A percentile compares a stretch with the other conserved stretches of the same genome.
phyloP scores from a whole-genome alignment of 371 early-diverging fungal species.

The Mortierella polycephala region DNA sequence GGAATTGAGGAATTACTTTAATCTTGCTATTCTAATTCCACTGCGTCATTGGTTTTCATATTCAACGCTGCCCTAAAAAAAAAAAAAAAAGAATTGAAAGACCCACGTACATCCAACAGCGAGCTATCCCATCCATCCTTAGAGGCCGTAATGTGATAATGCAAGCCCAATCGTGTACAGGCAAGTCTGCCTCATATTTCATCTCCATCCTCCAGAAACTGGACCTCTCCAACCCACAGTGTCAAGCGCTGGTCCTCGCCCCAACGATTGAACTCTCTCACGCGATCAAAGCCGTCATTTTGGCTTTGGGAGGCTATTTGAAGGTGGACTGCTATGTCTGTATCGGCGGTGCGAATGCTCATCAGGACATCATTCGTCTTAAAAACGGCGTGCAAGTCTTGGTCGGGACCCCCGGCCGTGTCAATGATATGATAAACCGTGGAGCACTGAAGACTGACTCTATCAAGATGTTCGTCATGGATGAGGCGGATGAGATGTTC shows the following conservation, averaged over 20 bases:
- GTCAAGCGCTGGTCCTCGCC: constrained; percentile 91
- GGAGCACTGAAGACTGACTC: constrained; percentile 78
- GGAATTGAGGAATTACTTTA: too few relatives aligned
- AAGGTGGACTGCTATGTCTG: constrained; percentile 84
- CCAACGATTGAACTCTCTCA: constrained; percentile 92
- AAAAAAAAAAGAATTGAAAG: constrained; percentile 64
- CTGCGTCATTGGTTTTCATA: neutral
- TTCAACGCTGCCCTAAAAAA: neutral
- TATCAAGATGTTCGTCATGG: constrained; percentile 94
- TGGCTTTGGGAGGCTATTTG: constrained; percentile 88
- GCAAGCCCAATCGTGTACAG: constrained; percentile 97
- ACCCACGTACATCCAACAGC: constrained; percentile 92
- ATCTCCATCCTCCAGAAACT: constrained; percentile 91
- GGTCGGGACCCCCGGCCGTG: constrained; percentile 96
- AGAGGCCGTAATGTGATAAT: constrained; percentile 92
- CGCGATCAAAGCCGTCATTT: constrained; percentile 88
- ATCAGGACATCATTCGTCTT: constrained; percentile 82
- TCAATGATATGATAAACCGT: constrained; percentile 93
- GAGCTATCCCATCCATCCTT: constrained; percentile 89
- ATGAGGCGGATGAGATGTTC: constrained; percentile 98
- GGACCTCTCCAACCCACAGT: constrained; percentile 73
- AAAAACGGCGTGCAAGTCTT: constrained; percentile 82
- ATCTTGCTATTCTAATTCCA: neutral
- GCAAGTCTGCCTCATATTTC: constrained; percentile 97
- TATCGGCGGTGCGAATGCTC: constrained; percentile 90